Evolutionary conservation across 2,329 filamentous ascomycete genomes (phyloP).

Genomic region (Fusarium chaquense): DNA sequence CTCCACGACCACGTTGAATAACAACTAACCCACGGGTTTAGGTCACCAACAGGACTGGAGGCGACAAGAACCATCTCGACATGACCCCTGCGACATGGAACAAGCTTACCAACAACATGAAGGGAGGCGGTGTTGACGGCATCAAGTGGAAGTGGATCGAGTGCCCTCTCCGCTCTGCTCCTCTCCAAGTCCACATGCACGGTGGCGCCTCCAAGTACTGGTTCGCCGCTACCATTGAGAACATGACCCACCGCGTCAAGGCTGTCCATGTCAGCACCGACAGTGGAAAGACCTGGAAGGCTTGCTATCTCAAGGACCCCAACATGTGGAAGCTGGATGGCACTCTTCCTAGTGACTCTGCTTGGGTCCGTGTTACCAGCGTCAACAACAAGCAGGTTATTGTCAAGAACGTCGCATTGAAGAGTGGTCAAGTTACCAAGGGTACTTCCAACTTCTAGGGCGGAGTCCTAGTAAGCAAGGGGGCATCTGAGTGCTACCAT

Average conservation of each 20-base stretch:
- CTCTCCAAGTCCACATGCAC: conserved; percentile 25
- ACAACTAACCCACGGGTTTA: background rate
- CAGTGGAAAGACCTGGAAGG: conserved; percentile 19
- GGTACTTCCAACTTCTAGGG: conserved; percentile 11
- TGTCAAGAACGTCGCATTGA: conserved; percentile 20
- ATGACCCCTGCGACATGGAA: conserved; percentile 24
- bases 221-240: conserved; percentile 27
- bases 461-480: fast-evolving
- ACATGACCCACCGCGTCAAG: conserved; percentile 22
- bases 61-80: conserved; percentile 26
- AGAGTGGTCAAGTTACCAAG: conserved; percentile 22
- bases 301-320: conserved; percentile 2
- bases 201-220: conserved; percentile 27
- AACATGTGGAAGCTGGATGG: conserved; percentile 27
- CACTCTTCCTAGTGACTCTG: conserved; percentile 12
- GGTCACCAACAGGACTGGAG: conserved; percentile 25
- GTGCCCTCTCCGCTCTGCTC: conserved; percentile 8
- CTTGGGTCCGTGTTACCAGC: conserved; percentile 20
- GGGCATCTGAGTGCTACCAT: background rate
- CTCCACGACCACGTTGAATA: fast-evolving
- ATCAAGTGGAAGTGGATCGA: conserved; percentile 32
- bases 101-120: conserved; percentile 22
- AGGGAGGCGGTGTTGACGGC: conserved; percentile 12
- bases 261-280: conserved; percentile 23
- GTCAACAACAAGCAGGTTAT: conserved; percentile 27